Evolutionary conservation across 805 yeast species (phyloP), one percentile per base, ranked within the genome.

Genomic region (baker's yeast (Saccharomyces cerevisiae)): DNA sequence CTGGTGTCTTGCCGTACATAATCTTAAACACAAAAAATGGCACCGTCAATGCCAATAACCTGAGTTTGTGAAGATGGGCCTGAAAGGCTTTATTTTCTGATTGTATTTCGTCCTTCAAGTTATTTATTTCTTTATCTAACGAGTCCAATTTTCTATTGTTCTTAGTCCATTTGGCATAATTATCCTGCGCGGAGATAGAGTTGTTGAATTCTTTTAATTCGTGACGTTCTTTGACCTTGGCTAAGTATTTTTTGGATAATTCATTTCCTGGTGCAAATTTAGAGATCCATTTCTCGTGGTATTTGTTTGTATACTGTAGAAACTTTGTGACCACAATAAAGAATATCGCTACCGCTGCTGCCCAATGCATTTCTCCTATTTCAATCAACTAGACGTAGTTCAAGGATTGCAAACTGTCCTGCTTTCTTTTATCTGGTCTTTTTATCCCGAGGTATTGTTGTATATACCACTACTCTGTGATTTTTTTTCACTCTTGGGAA

Each of bases 141-240:
- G 79, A 77, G 59, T 85, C 90, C 55, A 78, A 72, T 61, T 77
- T 79, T 50, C 99, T 79, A 64, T 89, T 91, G 57, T 91, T 76
- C 68, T 89, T 89, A 1, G 97, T 95, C 98, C 98, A 94, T 64
- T 81, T 84, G 29, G 97, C 97, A 69, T 92, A 94, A 63, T 94
- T 84, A 67, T 94, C 97, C 69, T 92, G 97, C 1, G 97, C 92
- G 53, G 89, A 81, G 9, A 90, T 79, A 2, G 76, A 58, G 30
- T 80, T 74, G 57, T 89, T 79, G 61, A 83, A 81, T 13, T 72
- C 74, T 59, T 79, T 75, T 24, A 82, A 64, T 21, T 71, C 68
- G 14, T 69, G 66, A 50, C 83, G 79, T 57, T 85, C 79, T 8
- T 64, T 60, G 52, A 77, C 73, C 51, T 73, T 62, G 2, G 58